phyloP scores from a whole-genome alignment of 768 basidiomycete species.

The Fistulinella prunicolor region DNA sequence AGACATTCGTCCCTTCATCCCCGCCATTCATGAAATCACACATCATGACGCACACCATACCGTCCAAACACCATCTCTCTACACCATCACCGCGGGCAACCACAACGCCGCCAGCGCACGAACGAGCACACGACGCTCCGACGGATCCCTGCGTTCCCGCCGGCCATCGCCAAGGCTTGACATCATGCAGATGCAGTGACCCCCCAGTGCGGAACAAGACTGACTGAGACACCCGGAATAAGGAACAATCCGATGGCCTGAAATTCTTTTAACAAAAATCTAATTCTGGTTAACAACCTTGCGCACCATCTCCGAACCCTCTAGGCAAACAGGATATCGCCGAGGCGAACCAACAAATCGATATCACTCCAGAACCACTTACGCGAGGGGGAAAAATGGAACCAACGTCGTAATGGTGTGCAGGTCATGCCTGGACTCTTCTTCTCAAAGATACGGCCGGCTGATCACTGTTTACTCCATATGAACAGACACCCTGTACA shows the following conservation, averaged over 20 bases:
- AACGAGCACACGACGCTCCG: no score
- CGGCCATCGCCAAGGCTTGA: constrained; percentile 3
- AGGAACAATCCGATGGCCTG: neutral
- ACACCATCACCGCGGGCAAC: constrained; percentile 5
- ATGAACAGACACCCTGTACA: constrained; percentile 1
- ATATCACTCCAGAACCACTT: constrained; percentile 1
- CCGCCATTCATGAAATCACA: constrained; percentile 2
- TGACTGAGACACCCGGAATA: neutral
- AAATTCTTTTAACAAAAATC: constrained; percentile 5
- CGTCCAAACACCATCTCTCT: constrained; percentile 1
- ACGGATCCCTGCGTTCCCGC: constrained; percentile 3
- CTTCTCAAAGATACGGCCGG: neutral
- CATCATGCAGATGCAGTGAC: no score
- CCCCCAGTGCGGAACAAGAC: constrained; percentile 3
- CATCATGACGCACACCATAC: constrained; percentile 3
- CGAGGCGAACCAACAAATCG: constrained; percentile 12
- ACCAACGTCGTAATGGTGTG: neutral
- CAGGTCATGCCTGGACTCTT: neutral
- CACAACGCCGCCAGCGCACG: neutral
- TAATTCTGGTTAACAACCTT: constrained; percentile 5
- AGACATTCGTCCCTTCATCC: neutral
- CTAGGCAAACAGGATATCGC: constrained; percentile 9
- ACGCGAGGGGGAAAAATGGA: constrained; percentile 5
- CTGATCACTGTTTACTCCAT: constrained; percentile 9
- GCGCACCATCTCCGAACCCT: neutral